Conservation (phyloP, 148 eudicot species). For the Polygonum aviculare region DNA sequence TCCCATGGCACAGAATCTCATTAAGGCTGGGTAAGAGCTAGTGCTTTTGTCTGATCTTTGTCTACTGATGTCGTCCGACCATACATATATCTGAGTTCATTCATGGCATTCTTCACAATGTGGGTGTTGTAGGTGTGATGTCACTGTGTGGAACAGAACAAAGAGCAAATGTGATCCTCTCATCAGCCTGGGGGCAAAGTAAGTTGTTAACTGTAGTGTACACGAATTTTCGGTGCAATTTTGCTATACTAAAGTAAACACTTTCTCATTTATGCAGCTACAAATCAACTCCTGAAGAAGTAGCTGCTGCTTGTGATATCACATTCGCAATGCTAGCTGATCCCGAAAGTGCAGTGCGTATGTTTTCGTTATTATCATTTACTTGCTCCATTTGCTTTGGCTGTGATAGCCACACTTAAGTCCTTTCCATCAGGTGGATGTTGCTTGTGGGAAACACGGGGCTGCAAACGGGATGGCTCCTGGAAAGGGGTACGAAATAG, state of each 20-base stretch:
- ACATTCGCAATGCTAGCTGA: constrained; percentile 99
- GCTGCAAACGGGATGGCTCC: constrained; percentile 77
- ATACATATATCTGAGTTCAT: neutral
- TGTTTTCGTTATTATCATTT: constrained; percentile 18
- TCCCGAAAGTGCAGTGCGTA: constrained; percentile 97
- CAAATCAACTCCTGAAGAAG: constrained; percentile 79
- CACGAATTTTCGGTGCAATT: neutral
- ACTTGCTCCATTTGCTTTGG: constrained; percentile 1
- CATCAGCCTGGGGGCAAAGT: constrained; percentile 85
- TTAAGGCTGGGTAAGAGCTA: constrained; percentile 70
- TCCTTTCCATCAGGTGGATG: constrained; percentile 47
- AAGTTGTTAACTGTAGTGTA: constrained; percentile 22
- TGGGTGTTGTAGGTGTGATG: constrained; percentile 53
- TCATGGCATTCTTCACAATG: neutral
- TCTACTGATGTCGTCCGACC: neutral
- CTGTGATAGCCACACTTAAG: constrained; percentile 16
- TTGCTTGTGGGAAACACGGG: constrained; percentile 82
- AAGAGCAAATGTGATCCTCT: constrained; percentile 97
- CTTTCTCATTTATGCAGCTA: constrained; percentile 38
- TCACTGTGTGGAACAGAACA: constrained; percentile 93
- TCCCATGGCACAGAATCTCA: constrained; percentile 91
- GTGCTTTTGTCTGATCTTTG: neutral
- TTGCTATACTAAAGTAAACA: neutral
- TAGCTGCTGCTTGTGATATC: constrained; percentile 85
- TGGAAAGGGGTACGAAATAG: constrained; percentile 72